These are phyloP conservation scores for Fusarium napiforme DNA, from an alignment of 2,329 filamentous ascomycete species.

Conservation along the genomic window DNA sequence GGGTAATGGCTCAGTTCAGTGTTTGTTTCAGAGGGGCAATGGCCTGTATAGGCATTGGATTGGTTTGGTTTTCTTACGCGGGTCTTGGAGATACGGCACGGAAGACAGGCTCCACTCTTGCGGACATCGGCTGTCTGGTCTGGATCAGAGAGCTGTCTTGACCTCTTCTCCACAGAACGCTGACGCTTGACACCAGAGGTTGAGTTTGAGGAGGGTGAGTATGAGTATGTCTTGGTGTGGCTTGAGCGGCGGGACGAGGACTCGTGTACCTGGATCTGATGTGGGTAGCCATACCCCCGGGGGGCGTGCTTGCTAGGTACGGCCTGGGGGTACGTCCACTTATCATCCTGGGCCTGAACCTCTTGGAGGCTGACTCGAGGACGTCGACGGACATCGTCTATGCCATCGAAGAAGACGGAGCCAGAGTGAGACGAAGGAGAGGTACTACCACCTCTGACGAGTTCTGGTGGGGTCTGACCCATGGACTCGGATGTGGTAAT, in stretches of 20 bases:
- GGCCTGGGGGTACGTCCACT: conserved; percentile 55
- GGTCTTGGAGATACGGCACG: conserved; percentile 60
- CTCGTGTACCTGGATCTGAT: conserved; percentile 48
- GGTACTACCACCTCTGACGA: conserved; percentile 52
- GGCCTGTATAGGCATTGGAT: conserved; percentile 25
- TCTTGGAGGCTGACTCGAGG: conserved; percentile 49
- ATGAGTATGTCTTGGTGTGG: conserved; percentile 33
- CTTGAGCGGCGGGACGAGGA: conserved; percentile 40
- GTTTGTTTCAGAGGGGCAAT: conserved; percentile 26
- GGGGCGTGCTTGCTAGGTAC: conserved; percentile 47
- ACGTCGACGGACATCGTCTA: conserved; percentile 47
- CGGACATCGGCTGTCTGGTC: conserved; percentile 62
- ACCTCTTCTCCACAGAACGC: conserved; percentile 52
- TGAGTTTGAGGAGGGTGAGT: conserved; percentile 24
- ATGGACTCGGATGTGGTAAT: conserved; percentile 51
- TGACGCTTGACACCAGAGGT: conserved; percentile 51
- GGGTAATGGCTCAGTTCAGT: conserved; percentile 44
- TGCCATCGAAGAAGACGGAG: conserved; percentile 48
- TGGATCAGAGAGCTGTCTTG: conserved; percentile 52
- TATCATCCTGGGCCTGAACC: conserved; percentile 52
- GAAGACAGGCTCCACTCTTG: conserved; percentile 60
- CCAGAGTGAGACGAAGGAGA: conserved; percentile 55
- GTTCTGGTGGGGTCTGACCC: conserved; percentile 52
- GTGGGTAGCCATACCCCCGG: conserved; percentile 49
- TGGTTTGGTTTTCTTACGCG: conserved; percentile 53